A percentile compares a stretch with the other conserved stretches of the same genome.
phyloP scores from a whole-genome alignment of 2,329 filamentous ascomycete genomes.

The Fusarium sp. region DNA sequence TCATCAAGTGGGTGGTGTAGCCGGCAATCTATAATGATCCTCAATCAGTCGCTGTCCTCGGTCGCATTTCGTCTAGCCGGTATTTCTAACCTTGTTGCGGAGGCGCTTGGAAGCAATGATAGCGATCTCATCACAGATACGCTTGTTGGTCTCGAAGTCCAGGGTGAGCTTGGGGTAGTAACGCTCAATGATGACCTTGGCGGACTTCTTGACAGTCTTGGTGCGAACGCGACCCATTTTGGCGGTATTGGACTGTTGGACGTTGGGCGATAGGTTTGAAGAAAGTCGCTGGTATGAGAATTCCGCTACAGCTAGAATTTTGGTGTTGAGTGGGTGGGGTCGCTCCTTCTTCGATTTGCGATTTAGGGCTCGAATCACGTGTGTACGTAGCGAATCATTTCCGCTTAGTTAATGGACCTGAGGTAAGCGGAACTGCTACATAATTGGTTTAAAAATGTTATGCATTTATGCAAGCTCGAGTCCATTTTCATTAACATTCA shows the following conservation, averaged over 20 bases:
- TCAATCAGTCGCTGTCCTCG: conserved; percentile 35
- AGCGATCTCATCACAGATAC: conserved; percentile 99
- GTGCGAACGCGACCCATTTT: conserved; percentile 79
- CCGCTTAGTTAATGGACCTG: not conserved
- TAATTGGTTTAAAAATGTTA: not conserved
- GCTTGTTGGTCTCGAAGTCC: conserved; percentile 99
- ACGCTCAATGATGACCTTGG: conserved; percentile 99
- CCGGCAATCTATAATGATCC: conserved; percentile 81
- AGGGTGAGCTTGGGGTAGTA: conserved; percentile 98
- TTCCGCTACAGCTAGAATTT: conserved; percentile 44
- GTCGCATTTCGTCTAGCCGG: not conserved
- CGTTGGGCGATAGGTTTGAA: conserved; percentile 51
- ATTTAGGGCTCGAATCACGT: conserved; percentile 49
- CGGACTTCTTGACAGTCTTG: conserved; percentile 80
- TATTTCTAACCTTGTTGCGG: conserved; percentile 88
- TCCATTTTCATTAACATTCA: not conserved
- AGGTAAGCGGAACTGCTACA: not conserved
- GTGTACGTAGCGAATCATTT: conserved; percentile 17
- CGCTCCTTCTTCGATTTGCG: not conserved
- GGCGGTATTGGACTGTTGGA: conserved; percentile 61
- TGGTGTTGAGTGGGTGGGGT: conserved; percentile 35
- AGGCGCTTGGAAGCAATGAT: conserved; percentile 99
- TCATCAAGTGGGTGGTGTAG: conserved; percentile 99
- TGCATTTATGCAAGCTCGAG: not conserved
- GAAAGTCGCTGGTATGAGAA: conserved; percentile 44